These are phyloP conservation scores for Fusarium decemcellulare DNA, from an alignment of 2,329 filamentous ascomycete genomes.

Conservation along the genomic window DNA sequence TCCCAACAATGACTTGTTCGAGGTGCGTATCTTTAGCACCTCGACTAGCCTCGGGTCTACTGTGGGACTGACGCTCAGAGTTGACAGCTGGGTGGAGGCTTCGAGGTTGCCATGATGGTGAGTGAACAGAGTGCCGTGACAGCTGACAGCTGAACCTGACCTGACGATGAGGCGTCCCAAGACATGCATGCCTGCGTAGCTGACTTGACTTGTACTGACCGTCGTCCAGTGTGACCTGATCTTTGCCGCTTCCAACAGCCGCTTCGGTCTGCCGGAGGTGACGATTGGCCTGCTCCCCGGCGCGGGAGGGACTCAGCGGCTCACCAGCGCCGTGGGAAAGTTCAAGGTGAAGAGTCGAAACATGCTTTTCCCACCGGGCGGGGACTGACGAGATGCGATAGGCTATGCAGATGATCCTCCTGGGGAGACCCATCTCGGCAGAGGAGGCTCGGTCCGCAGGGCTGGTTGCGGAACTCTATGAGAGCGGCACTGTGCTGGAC, in stretches of 20 bases:
- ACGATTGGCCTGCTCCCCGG: constrained; percentile 58
- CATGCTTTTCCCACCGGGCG: background rate
- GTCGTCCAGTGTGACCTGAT: constrained; percentile 55
- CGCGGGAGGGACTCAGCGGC: constrained; percentile 57
- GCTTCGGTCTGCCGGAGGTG: constrained; percentile 58
- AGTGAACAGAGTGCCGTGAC: constrained; percentile 26
- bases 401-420: constrained; percentile 53
- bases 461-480: constrained; percentile 46
- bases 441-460: constrained; percentile 46
- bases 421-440: constrained; percentile 46
- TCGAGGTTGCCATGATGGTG: constrained; percentile 64
- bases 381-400: constrained; percentile 18
- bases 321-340: constrained; percentile 58
- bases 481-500: constrained; percentile 47
- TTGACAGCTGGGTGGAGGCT: constrained; percentile 63
- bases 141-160: constrained; percentile 10
- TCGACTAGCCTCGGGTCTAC: constrained; percentile 1
- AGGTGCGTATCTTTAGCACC: too few species aligned
- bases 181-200: background rate
- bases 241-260: constrained; percentile 52
- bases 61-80: constrained; percentile 7
- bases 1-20: background rate
- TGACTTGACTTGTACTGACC: background rate
- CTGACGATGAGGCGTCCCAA: constrained; percentile 2
- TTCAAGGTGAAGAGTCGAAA: constrained; percentile 49